Evolutionary conservation across 345 rosid genomes (phyloP), one percentile per base, ranked within the genome.

Genomic region (Trapa bicornis): DNA sequence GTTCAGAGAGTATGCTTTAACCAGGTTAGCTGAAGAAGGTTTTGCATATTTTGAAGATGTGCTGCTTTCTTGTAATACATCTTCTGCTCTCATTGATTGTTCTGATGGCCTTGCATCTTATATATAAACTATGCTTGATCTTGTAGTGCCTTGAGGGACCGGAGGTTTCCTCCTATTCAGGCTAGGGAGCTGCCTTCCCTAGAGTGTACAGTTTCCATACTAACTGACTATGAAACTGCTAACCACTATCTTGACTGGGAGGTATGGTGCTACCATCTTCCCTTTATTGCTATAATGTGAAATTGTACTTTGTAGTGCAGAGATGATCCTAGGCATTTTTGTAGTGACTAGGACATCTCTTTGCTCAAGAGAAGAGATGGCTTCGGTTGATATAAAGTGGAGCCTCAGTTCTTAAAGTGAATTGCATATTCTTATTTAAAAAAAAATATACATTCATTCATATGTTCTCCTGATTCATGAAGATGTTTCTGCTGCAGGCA

Each of bases 141-240:
- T 76, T 77, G 76, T 82, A 94, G 97, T 81, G 99, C 99, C 74
- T 76, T 95, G 80, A 89, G 82, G 87, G 99, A 95, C 76, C 88
- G 97, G 67, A 87, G 97, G 79, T 95, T 91, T 73, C 93, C 93
- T 68, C 96, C 97, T 37, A 91, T 95, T 64, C 96, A 89, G 70
- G 84, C 96, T 61, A 87, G 84, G 79, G 99, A 95, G 78, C 75
- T 95, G 87, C 96, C 99, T 68, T 71, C 62, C 66, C 77, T 95
- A 72, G 96, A 91, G 71, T 95, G 99, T 74, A 89, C 99, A 2
- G 97, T 95, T 66, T 95, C 99, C 37, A 75, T 95, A 76, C 67
- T 91, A 73, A 79, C 96, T 72, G 72, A 89, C 77, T 91, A 87
- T 82, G 97, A 91, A 83, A 70, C 65, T 67, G 94, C 87, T 82